These are phyloP conservation scores for Retiboletus fuscus DNA, from an alignment of 1,284 basidiomycete species.

Conservation along the genomic window DNA sequence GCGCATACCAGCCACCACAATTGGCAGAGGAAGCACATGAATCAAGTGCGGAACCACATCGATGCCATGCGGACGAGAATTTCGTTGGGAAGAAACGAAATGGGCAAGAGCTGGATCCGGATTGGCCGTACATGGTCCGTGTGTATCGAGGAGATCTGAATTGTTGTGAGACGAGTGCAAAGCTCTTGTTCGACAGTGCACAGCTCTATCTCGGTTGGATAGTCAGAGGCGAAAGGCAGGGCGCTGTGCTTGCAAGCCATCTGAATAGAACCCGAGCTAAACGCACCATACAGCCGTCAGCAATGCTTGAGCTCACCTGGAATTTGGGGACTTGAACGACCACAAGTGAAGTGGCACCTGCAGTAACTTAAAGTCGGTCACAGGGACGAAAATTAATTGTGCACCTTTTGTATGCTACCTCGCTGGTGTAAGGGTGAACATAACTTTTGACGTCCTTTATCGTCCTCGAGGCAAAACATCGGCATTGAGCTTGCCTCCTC, in stretches of 20 bases:
- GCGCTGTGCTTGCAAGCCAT: constrained; percentile 4
- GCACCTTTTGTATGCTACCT: constrained; percentile 5
- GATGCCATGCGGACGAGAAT: constrained; percentile 30
- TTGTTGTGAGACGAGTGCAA: background rate
- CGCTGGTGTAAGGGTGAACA: constrained; percentile 13
- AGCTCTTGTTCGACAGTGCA: constrained; percentile 14
- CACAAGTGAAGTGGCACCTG: too few relatives aligned
- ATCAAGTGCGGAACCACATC: constrained; percentile 9
- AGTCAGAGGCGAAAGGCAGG: background rate
- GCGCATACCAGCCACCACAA: constrained; percentile 32
- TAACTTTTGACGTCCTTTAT: constrained; percentile 17
- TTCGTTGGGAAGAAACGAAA: constrained; percentile 37
- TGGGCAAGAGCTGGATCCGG: constrained; percentile 29
- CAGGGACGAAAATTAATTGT: background rate
- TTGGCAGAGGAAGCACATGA: constrained; percentile 16
- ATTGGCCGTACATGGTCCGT: background rate
- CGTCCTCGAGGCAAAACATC: constrained; percentile 16
- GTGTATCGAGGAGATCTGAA: background rate
- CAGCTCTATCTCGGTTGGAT: constrained; percentile 6
- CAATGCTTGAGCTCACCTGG: constrained; percentile 6
- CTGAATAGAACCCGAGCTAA: constrained; percentile 11
- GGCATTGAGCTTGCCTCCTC: background rate
- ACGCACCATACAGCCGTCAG: background rate
- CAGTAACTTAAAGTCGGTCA: background rate
- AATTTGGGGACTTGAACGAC: background rate